Base-by-base conservation (phyloP, 1,284 basidiomycete species). In the Cryptococcus sp. region DNA sequence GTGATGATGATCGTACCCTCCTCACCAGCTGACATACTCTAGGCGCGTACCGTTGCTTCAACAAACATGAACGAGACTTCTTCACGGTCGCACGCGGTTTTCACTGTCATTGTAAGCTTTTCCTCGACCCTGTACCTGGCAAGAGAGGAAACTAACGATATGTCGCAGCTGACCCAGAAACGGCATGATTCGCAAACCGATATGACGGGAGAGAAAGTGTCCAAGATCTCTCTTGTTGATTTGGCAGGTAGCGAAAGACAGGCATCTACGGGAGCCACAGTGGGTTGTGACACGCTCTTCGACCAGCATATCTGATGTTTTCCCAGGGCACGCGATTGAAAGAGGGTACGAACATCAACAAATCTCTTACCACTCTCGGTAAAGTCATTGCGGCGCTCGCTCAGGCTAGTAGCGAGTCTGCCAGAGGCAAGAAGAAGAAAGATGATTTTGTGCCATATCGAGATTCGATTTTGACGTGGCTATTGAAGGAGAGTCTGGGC, bases 11-110 rank as follows among this genome's bases (percentile, higher is more conserved):
- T 22, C 30, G 30, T 25, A 39, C 11, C 16, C n/a, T 35, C n/a
- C 15, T 8, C 17, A 22, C n/a, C 15, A 17, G 15, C 46, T 35
- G 40, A 46, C 60, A 58, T 63, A 27, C 1, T 3, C 0, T 53
- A 78, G 77, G 92, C 91, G 47, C 84, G 95, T 48, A 98, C 95
- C 23, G 94, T 99, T 11, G 96, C 96, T 11, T 95, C 96, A 20
- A 99, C 96, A 22, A 92, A 96, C 79, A 99, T 99, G 96, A 99
- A 99, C 80, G 96, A 99, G 81, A 98, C 96, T 81, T 97, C 93
- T 5, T 97, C 93, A 10, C 90, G 96, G 71, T 97, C 93, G 13
- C 96, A 99, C 81, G 92, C 93, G 3, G 93, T 99, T 39, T 99
- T 99, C 76, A 98, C 94, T 13, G 84, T 99, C 43, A 85, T 97